Conservation (phyloP, 1,139 yeast species). For the Wickerhamomyces sp. region DNA sequence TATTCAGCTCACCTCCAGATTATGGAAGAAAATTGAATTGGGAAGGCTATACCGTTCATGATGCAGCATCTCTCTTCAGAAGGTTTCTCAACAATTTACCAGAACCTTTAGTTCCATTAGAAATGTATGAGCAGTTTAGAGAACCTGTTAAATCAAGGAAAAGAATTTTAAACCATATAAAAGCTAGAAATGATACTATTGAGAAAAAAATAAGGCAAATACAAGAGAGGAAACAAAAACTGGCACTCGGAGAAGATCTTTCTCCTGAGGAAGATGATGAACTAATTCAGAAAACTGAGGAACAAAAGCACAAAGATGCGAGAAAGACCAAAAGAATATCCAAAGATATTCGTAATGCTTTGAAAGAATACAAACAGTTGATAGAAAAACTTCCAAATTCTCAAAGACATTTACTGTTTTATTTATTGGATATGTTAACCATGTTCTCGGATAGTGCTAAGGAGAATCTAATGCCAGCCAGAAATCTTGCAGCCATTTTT, state of each 20-base stretch:
- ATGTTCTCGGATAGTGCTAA: slow-evolving; percentile 78
- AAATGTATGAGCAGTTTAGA: slow-evolving; percentile 73
- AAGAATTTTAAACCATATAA: slow-evolving; percentile 58
- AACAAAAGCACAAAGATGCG: slow-evolving; percentile 29
- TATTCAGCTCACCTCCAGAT: slow-evolving; percentile 82
- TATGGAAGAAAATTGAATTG: slow-evolving; percentile 85
- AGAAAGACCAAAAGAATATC: slow-evolving; percentile 36
- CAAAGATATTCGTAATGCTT: slow-evolving; percentile 64
- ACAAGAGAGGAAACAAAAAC: slow-evolving; percentile 14
- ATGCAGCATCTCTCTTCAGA: slow-evolving; percentile 87
- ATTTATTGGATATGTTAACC: slow-evolving; percentile 80
- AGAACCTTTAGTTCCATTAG: slow-evolving; percentile 85
- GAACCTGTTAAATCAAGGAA: slow-evolving; percentile 65
- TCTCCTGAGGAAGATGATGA: slow-evolving; percentile 16
- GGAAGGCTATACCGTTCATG: slow-evolving; percentile 97
- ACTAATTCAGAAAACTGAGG: slow-evolving; percentile 29
- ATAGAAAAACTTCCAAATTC: slow-evolving; percentile 64
- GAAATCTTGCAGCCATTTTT: slow-evolving; percentile 91
- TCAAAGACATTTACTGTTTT: slow-evolving; percentile 80
- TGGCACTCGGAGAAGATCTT: neutral
- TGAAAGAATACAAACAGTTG: slow-evolving; percentile 64
- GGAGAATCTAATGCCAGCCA: slow-evolving; percentile 85
- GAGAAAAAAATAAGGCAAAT: slow-evolving; percentile 24
- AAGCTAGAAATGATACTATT: slow-evolving; percentile 37
- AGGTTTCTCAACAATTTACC: slow-evolving; percentile 84